Evolutionary conservation across 2,329 filamentous ascomycete genomes (phyloP), one percentile per base, ranked within the genome.

Genomic region (Monosporascus sp.): DNA sequence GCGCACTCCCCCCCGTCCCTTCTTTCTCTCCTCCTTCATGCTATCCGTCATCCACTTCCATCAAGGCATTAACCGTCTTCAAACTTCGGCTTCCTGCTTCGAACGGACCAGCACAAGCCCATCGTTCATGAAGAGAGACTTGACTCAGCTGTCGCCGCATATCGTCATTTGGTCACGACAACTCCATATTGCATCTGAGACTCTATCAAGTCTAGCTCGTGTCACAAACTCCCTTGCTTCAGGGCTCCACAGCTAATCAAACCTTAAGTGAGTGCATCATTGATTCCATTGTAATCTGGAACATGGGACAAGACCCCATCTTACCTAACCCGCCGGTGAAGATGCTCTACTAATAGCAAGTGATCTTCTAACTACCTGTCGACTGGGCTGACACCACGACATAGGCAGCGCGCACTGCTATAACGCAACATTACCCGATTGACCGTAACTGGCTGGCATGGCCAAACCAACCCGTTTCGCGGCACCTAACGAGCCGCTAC

Each of bases 401-500:
- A 50, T 37, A 35, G n/a, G 24, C 15, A 55, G 31, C 41, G n/a
- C 43, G 37, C 11, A 50, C 45, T 17, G 46, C 49, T 22, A 17
- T 50, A 52, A 43, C 47, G 60, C 51, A 51, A 53, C 40, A 51
- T 48, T 52, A 48, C 35, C 48, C 31, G 48, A 51, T 40, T 51
- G 9, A 48, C 50, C 44, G 43, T 40, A 45, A 50, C 46, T 55
- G 76, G 78, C 75, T 74, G 68, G 59, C 53, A 83, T 83, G 80
- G 78, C 78, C 74, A 76, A 76, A 71, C 70, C 73, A 63, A 72
- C 77, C 67, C 75, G 72, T 63, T 76, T 75, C 56, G 62, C 70
- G 63, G 72, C 69, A 61, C 70, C 72, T 43, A 70, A 73, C 57
- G 76, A 80, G 68, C 72, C 77, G 48, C 67, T 81, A 40, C 73